Percentiles rank a stretch among this genome's conserved stretches.
These are phyloP conservation scores for Albatrellus sp. DNA, from an alignment of 1,284 basidiomycete genomes.

Conservation along the genomic window DNA sequence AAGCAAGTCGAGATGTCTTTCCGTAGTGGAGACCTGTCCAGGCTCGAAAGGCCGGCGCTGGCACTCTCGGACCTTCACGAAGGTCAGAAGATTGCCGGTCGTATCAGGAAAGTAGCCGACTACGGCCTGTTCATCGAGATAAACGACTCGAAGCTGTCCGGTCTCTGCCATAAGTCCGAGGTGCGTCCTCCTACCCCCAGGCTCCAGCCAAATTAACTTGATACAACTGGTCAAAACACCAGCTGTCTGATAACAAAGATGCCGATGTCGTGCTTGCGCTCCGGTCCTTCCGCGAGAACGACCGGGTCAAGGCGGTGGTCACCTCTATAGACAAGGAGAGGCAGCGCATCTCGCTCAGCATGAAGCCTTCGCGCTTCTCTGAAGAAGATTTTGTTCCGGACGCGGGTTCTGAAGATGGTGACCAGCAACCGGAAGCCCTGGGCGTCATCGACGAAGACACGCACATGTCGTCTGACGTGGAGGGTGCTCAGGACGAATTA, in stretches of 20 bases:
- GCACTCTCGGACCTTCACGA: constrained; percentile 49
- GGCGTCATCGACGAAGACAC: constrained; percentile 19
- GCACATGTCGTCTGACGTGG: constrained; percentile 16
- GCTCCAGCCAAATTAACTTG: neutral
- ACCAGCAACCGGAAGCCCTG: constrained; percentile 18
- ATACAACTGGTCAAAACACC: neutral
- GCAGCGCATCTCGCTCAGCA: constrained; percentile 73
- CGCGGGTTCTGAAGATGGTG: constrained; percentile 20
- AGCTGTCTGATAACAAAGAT: constrained; percentile 79
- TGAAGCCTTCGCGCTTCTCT: constrained; percentile 83
- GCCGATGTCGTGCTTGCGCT: constrained; percentile 71
- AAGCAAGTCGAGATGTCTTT: constrained; percentile 86
- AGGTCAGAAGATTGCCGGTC: constrained; percentile 68
- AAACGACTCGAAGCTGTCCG: constrained; percentile 71
- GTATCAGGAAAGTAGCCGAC: constrained; percentile 68
- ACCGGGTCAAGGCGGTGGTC: constrained; percentile 75
- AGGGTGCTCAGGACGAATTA: constrained; percentile 5
- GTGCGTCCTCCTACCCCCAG: constrained; percentile 30
- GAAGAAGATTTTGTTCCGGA: constrained; percentile 36
- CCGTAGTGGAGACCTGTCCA: constrained; percentile 43
- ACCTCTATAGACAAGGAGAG: constrained; percentile 63
- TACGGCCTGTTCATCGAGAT: constrained; percentile 92
- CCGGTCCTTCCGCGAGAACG: constrained; percentile 77
- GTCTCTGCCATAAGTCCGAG: constrained; percentile 91
- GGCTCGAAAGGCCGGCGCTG: constrained; percentile 27